Evolutionary conservation across 805 yeast species (phyloP), one percentile per base, ranked within the genome.

Genomic region (Cyberlindnera misumaiensis): DNA sequence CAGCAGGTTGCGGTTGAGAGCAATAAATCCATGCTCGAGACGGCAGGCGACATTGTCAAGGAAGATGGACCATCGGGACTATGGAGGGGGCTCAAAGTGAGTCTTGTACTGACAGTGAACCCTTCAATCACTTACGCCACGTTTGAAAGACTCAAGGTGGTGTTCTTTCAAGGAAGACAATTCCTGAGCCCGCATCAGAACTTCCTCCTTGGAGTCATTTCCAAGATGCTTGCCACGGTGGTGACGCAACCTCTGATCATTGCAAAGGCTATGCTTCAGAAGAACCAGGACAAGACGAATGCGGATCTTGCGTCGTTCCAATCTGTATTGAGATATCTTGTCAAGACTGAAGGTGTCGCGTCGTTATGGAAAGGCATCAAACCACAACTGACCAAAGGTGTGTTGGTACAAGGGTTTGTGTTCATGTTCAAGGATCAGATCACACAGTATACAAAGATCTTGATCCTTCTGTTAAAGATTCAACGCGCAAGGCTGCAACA

Each of bases 41-140:
- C 74, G 6, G 71, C 73, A 10, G 47, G 68, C 42, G 74, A 76
- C 36, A 76, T 84, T 35, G 58, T 75, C 28, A 62, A 64, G 15
- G 77, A 77, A 20, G 84, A 83, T 48, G 90, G 93, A 4, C 46
- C 77, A 28, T 58, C 70, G 15, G 90, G 90, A 0, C 73, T 84
- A 42, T 86, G 95, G 95, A 72, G 78, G 47, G 95, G 95, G 0
- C 69, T 86, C 41, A 81, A 85, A 58, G 95, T 87, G 7, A 77
- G 86, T 7, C 59, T 85, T 51, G 82, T 85, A 10, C 70, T 86
- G 36, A 85, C 90, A 14, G 65, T 81, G 35, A 86, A 86, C 61
- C 95, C 95, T 3, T 79, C 93, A 29, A 86, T 86, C 55, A 86
- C 95, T 3, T 86, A 85, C 55, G 90, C 94, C 7, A 69, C 87